phyloP scores from a whole-genome alignment of 768 basidiomycete genomes.

The Suillus paluster region DNA sequence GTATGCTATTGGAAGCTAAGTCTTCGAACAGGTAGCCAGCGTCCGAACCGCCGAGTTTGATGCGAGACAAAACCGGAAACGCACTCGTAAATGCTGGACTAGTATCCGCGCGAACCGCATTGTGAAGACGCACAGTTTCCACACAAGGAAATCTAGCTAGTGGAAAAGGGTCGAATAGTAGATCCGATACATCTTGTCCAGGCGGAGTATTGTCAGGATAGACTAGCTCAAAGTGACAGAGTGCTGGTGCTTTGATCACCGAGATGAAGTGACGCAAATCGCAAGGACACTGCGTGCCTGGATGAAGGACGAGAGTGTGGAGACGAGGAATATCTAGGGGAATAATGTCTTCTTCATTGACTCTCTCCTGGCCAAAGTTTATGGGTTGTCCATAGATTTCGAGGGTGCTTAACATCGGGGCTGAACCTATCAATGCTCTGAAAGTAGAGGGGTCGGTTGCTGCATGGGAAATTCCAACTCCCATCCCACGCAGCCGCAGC shows the following conservation, averaged over 20 bases:
- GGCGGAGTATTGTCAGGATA: not conserved
- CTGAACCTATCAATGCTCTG: conserved; percentile 3
- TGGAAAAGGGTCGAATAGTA: conserved; percentile 15
- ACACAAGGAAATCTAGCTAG: conserved; percentile 12
- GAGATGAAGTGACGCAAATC: conserved; percentile 14
- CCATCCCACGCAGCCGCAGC: not conserved
- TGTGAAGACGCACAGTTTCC: conserved; percentile 5
- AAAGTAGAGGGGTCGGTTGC: conserved; percentile 10
- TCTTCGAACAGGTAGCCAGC: not conserved
- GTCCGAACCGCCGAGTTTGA: not conserved
- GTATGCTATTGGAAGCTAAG: not conserved
- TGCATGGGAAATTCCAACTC: conserved; percentile 2
- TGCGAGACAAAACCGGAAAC: conserved; percentile 5
- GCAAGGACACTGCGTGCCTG: conserved; percentile 15
- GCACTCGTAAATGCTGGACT: not conserved
- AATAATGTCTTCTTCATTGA: conserved; percentile 1
- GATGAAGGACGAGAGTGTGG: conserved; percentile 12
- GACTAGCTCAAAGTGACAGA: conserved; percentile 4
- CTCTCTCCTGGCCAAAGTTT: conserved; percentile 5
- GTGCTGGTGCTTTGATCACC: conserved; percentile 11
- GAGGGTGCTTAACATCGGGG: conserved; percentile 6
- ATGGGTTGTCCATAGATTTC: conserved; percentile 6
- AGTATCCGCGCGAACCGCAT: not conserved
- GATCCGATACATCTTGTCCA: conserved; percentile 7
- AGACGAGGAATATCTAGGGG: conserved; percentile 7